Base-by-base conservation (phyloP, 106 monocot species). In the Narthecium ossifragum region DNA sequence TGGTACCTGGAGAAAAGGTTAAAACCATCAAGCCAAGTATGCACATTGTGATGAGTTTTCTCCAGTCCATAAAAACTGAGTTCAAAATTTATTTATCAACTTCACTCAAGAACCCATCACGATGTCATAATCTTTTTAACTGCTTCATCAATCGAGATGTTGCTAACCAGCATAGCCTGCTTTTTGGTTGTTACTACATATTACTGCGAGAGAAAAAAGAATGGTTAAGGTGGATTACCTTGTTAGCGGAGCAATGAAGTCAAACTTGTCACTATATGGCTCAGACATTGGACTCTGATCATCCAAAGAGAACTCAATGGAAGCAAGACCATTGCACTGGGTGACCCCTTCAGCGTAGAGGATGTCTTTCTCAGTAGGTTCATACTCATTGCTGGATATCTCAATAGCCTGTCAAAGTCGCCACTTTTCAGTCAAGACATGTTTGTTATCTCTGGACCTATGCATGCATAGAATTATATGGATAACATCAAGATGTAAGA, bases 301-400 rank as follows among this genome's bases (percentile, higher is more conserved):
- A 54, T 78, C 73, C 13, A 78, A 24, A 24, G 73, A 73, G 52
- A 78, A 78, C 5, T 73, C 78, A 62, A 78, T 28, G 34, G 31
- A 72, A 31, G 71, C 67, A 58, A 78, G 62, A 4, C 73, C 71
- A 58, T 78, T 62, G 58, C 62, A 62, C 25, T 58, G 63, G 23
- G 57, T 67, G 49, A 68, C 25, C 55, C 73, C 78, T 62, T 73
- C 78, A 33, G 71, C 72, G 53, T 46, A 68, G 38, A 73, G 23
- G 30, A 73, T 73, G 38, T 78, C 78, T 37, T 58, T 57, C 62
- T 73, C 72, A 17, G 68, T 37, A 63, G 78, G 68, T 59, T 73
- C 63, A 68, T 73, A 73, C 52, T 73, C 72, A 48, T 68, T 78
- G 49, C 73, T 78, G 8, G 77, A 77, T 60, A 77, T 61, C 49